phyloP scores from a whole-genome alignment of 768 basidiomycete genomes.

The Saitozyma sp. region DNA sequence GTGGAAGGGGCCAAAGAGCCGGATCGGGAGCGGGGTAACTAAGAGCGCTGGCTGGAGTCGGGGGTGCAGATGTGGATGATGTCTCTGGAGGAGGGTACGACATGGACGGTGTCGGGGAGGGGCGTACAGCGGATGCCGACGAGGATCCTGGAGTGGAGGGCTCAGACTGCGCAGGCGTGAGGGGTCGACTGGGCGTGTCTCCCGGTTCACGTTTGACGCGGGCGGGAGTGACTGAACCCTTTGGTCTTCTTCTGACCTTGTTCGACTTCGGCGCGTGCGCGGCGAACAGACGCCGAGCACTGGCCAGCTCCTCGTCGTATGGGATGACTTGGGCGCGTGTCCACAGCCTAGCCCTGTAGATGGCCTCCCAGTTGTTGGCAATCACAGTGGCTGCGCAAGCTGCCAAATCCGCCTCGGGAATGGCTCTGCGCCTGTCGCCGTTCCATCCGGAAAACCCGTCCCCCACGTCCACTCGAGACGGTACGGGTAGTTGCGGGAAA shows the following conservation, averaged over 20 bases:
- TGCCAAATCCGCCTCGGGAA: slow-evolving; percentile 31
- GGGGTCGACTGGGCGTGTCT: too few relatives aligned
- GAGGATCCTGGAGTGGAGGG: too few relatives aligned
- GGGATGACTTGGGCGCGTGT: slow-evolving; percentile 11
- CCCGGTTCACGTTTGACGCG: too few relatives aligned
- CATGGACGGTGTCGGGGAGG: too few relatives aligned
- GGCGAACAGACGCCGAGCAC: slow-evolving; percentile 20
- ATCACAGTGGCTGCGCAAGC: slow-evolving; percentile 13
- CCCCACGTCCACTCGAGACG: slow-evolving; percentile 18
- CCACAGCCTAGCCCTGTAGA: slow-evolving; percentile 15
- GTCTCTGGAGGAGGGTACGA: neutral
- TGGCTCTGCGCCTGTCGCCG: slow-evolving; percentile 24
- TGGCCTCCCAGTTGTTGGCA: slow-evolving; percentile 23
- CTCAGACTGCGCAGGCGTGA: too few relatives aligned
- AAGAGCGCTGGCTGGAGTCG: neutral
- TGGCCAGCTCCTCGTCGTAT: slow-evolving; percentile 15
- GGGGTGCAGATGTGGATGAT: slow-evolving; percentile 1
- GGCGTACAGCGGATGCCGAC: too few relatives aligned
- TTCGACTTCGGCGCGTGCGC: neutral
- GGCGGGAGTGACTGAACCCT: too few relatives aligned
- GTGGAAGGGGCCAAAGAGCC: too few relatives aligned
- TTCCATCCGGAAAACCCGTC: slow-evolving; percentile 23
- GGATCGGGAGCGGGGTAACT: too few relatives aligned
- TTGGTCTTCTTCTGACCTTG: too few relatives aligned
- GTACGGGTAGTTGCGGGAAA: slow-evolving; percentile 17